Base-by-base conservation (phyloP, 495 filamentous ascomycete species). In the Annulohypoxylon maeteangense region DNA sequence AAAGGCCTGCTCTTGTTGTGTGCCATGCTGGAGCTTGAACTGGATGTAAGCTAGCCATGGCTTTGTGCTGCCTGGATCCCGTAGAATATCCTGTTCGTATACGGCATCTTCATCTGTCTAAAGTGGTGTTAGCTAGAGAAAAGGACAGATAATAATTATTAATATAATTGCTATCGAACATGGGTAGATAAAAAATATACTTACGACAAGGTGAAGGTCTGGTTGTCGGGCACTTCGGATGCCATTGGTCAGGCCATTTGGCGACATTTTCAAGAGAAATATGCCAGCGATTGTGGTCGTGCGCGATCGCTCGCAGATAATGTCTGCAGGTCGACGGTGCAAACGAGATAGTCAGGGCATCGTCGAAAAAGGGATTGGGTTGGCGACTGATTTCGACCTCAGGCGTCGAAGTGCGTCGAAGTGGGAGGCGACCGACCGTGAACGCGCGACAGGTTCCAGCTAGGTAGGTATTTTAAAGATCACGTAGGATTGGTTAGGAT, bases 1-100 rank as follows among this genome's bases (percentile, higher is more conserved):
- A 82, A 96, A 99, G 54, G 94, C 92, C 79, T 96, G 95, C 80
- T 98, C 95, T 40, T 93, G 92, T 55, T 93, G 79, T 31, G 87
- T 92, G 72, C 93, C 94, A 86, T 94, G 89, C 72, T 93, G 91
- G 73, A 90, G 78, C 82, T 98, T 98, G 86, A 92, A 93, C 72
- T 94, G 92, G 80, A 94, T 92, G 76, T 99, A 99, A 63, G 92
- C 90, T 61, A 98, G 85, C 96, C 96, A 99, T 78, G 95, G 95
- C 80, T 95, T 97, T 69, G 94, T 89, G 76, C 88, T 95, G 71
- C 90, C 91, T 7, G 90, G 90, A 79, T 95, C 91, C 65, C 94
- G 90, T 44, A 94, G 82, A 48, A 99, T 88, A 81, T 99, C 96
- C 80, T 97, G 94, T 81, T 99, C 96, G 82, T 98, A 98, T 31